A percentile compares a stretch with the other conserved stretches of the same genome.
These are phyloP conservation scores for Apiotrichum sp. DNA, from an alignment of 1,284 basidiomycete species.

Conservation along the genomic window DNA sequence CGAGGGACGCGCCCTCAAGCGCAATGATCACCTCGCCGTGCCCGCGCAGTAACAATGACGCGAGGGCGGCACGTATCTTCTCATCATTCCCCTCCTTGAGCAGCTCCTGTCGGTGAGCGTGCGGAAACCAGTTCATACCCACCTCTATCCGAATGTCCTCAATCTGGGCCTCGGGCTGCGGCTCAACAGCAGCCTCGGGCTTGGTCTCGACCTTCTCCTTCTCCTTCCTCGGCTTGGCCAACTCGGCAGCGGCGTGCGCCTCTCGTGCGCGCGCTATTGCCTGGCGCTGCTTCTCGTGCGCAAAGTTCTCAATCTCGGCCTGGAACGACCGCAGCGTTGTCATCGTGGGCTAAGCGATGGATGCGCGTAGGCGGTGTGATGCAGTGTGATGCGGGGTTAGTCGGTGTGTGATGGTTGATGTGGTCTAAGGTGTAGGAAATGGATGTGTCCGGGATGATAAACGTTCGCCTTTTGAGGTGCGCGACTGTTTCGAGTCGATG, in stretches of 20 bases:
- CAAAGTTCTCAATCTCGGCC: constrained; percentile 43
- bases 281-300: constrained; percentile 38
- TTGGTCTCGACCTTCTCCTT: constrained; percentile 9
- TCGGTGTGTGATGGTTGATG: no score
- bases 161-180: no score
- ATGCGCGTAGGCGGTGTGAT: no score
- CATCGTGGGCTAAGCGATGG: constrained; percentile 32
- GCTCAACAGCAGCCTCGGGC: no score
- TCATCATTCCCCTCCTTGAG: constrained; percentile 27
- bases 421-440: no score
- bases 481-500: no score
- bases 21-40: constrained; percentile 42
- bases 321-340: constrained; percentile 45
- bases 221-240: constrained; percentile 32
- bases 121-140: neutral
- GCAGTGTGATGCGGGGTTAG: no score
- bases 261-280: constrained; percentile 37
- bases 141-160: constrained; percentile 34
- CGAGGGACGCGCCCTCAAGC: constrained; percentile 24
- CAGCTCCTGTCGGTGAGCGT: constrained; percentile 23
- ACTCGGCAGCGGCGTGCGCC: constrained; percentile 36
- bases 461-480: no score
- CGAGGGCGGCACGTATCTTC: constrained; percentile 31
- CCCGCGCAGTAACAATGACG: constrained; percentile 29
- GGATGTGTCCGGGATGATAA: no score